Conservation (phyloP, 306 rosid genomes). For the Oemleria cerasiformis region DNA sequence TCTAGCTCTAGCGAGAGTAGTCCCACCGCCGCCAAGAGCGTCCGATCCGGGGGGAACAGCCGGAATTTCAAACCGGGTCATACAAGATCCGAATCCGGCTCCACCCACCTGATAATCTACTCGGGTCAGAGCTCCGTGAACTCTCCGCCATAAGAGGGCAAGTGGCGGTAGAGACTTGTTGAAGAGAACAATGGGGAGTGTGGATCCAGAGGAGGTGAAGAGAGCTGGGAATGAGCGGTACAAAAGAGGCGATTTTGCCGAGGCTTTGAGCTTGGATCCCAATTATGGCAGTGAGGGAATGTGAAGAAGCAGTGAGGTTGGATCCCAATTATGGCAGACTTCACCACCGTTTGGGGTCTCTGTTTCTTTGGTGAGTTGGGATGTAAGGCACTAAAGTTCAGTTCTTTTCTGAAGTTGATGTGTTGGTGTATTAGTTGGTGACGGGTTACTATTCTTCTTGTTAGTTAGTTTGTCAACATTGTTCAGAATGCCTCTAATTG, state of each 20-base stretch:
- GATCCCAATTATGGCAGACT: conserved; percentile 81
- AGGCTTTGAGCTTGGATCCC: conserved; percentile 73
- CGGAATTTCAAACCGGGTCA: conserved; percentile 49
- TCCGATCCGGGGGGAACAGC: conserved; percentile 41
- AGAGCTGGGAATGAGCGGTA: conserved; percentile 79
- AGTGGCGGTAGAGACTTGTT: conserved; percentile 26
- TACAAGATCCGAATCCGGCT: conserved; percentile 63
- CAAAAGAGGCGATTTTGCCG: conserved; percentile 60
- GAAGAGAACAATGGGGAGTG: conserved; percentile 39
- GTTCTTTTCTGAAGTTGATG: not conserved
- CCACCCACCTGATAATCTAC: conserved; percentile 41
- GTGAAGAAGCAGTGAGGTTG: conserved; percentile 83
- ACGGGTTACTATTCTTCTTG: conserved; percentile 1
- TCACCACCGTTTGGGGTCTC: conserved; percentile 79
- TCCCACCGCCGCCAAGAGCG: conserved; percentile 57
- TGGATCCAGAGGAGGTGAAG: conserved; percentile 86
- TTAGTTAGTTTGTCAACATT: conserved; percentile 8
- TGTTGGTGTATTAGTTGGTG: not conserved
- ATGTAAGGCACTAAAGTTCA: conserved; percentile 1
- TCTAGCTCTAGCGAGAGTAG: conserved; percentile 83
- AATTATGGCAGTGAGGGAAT: conserved; percentile 79
- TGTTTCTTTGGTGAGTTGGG: conserved; percentile 65
- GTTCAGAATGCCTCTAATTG: conserved; percentile 9
- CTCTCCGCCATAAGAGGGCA: conserved; percentile 45
- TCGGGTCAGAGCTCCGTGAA: conserved; percentile 65